Evolutionary conservation across 2,329 filamentous ascomycete species (phyloP).

Genomic region (Tolypocladium amazonense): DNA sequence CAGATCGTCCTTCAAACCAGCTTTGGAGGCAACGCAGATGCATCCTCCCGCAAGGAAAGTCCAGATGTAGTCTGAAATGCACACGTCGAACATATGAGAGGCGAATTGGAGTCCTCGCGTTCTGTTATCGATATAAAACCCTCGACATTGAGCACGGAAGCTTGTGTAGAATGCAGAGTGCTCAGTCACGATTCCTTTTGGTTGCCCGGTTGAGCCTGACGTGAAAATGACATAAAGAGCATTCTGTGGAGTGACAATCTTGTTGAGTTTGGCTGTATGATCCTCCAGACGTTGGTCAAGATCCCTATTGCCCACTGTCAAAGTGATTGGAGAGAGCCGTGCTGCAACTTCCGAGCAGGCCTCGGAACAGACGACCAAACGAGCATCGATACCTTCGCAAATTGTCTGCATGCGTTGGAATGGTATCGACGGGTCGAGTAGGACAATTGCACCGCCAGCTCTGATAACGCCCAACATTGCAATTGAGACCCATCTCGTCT

Average conservation of each 20-base stretch:
- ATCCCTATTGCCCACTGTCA: neutral
- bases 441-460: constrained; percentile 18
- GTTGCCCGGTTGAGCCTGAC: constrained; percentile 1
- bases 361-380: neutral
- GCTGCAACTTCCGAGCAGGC: neutral
- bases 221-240: constrained; percentile 1
- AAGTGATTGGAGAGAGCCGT: neutral
- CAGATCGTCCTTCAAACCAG: neutral
- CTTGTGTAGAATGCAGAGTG: neutral
- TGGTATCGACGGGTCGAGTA: constrained; percentile 20
- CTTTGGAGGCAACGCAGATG: constrained; percentile 1
- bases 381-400: neutral
- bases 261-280: neutral
- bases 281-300: neutral
- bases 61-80: constrained; percentile 3
- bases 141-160: neutral
- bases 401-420: neutral
- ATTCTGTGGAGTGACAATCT: neutral
- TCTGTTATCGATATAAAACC: neutral
- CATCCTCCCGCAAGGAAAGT: constrained; percentile 2
- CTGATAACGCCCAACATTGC: constrained; percentile 22
- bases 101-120: constrained; percentile 2
- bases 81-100: constrained; percentile 2
- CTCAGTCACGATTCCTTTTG: neutral
- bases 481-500: constrained; percentile 22